Evolutionary conservation across 257 asterid genomes (phyloP), one percentile per base, ranked within the genome.

Genomic region (Capsicum pubescens): DNA sequence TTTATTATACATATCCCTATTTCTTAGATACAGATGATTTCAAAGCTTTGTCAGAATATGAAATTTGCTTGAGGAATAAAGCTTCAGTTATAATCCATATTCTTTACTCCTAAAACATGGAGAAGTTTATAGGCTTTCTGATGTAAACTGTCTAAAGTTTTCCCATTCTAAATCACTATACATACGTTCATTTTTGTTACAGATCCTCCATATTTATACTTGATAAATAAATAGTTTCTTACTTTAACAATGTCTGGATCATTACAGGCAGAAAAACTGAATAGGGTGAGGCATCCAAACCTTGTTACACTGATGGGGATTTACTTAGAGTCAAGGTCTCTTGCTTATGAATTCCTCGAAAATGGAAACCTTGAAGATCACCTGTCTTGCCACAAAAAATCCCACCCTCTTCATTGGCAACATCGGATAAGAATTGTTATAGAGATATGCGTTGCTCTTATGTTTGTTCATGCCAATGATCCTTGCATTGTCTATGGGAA

Each of bases 231-330:
- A 54, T 15, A 52, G 32, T 54, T 59, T 84, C 83, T 79, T 69
- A 71, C 79, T 88, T 83, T 84, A 36, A 58, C 59, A 48, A 74
- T 86, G 70, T 58, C 78, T 81, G 44, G 42, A 74, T 74, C 71
- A 80, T 74, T 83, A 64, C 91, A 95, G 98, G 93, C 80, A 19
- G 95, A 91, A 87, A 85, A 89, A 82, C 79, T 96, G 86, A 90
- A 92, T 64, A 91, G 95, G 87, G 94, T 94, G 87, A 94, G 99
- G 86, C 99, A 96, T 91, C 98, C 98, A 84, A 92, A 96, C 90
- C 94, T 96, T 58, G 95, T 90, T 55, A 87, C 93, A 9, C 92
- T 93, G 61, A 80, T 94, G 36, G 98, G 98, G 17, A 93, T 93
- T 83, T 94, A 98, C 89, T 89, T 91, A 63, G 98, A 93, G 84